These are phyloP conservation scores for Candida krabiensis DNA, from an alignment of 805 yeast species.

Conservation along the genomic window DNA sequence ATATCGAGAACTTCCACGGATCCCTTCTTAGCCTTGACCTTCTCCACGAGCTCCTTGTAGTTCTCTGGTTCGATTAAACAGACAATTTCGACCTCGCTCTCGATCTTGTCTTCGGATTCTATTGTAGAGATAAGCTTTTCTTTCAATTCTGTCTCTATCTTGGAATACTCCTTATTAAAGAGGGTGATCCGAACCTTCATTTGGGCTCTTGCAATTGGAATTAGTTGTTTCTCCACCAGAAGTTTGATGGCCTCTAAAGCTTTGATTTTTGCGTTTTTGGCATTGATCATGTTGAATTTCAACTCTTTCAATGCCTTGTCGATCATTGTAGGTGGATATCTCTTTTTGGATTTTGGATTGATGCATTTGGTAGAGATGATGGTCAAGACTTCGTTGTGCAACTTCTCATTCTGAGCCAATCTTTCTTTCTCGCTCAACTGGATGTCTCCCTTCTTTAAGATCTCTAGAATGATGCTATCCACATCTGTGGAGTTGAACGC, in stretches of 20 bases:
- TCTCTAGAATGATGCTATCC: conserved; percentile 75
- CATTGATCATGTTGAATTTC: conserved; percentile 73
- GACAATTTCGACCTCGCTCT: conserved; percentile 32
- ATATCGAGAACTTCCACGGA: conserved; percentile 81
- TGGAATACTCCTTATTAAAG: conserved; percentile 50
- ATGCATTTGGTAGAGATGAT: conserved; percentile 87
- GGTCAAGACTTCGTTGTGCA: conserved; percentile 70
- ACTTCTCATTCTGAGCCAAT: conserved; percentile 58
- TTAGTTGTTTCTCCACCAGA: conserved; percentile 72
- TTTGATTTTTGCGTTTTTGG: conserved; percentile 66
- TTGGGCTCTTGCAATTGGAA: conserved; percentile 92
- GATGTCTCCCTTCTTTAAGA: conserved; percentile 87
- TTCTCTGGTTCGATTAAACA: conserved; percentile 85
- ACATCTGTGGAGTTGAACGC: conserved; percentile 76
- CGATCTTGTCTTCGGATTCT: conserved; percentile 26
- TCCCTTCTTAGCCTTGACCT: conserved; percentile 61
- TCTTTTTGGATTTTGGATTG: conserved; percentile 83
- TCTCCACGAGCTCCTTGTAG: conserved; percentile 67
- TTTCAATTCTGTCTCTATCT: conserved; percentile 29
- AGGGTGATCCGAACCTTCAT: conserved; percentile 80
- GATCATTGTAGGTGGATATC: conserved; percentile 94
- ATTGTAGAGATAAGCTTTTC: conserved; percentile 37
- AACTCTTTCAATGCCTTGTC: conserved; percentile 79
- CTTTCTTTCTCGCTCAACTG: conserved; percentile 94
- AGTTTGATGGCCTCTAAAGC: conserved; percentile 89